Conservation (phyloP, 306 rosid genomes). For the Vicia sativa region DNA sequence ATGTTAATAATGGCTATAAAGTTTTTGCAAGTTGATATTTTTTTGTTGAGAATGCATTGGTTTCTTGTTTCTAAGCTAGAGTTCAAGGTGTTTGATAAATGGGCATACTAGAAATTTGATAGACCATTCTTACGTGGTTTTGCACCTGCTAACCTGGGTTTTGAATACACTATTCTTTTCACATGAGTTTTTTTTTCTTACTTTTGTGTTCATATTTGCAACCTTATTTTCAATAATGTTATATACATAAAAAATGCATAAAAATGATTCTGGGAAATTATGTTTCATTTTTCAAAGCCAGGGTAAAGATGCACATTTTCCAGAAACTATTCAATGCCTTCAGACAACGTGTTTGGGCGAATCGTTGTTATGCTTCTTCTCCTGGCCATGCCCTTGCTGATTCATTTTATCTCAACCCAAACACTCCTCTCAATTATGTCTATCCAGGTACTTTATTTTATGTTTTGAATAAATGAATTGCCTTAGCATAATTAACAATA, state of each 20-base stretch:
- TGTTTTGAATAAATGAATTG: constrained; percentile 1
- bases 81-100: neutral
- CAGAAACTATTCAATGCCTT: constrained; percentile 56
- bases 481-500: constrained; percentile 3
- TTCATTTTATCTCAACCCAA: constrained; percentile 33
- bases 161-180: too few species aligned
- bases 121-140: too few species aligned
- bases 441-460: constrained; percentile 46
- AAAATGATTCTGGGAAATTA: neutral
- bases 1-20: neutral
- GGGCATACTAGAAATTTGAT: neutral
- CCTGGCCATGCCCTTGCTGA: constrained; percentile 55
- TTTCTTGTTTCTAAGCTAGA: neutral
- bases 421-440: constrained; percentile 53
- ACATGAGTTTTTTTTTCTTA: too few species aligned
- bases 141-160: too few species aligned
- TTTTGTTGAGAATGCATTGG: neutral
- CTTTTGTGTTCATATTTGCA: neutral
- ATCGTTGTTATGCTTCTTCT: constrained; percentile 72
- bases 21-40: too few species aligned
- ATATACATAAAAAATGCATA: neutral
- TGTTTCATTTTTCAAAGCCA: neutral
- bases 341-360: constrained; percentile 48
- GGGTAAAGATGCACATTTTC: constrained; percentile 49
- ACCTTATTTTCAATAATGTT: neutral